These are phyloP conservation scores for Cenchrus fungigraminus DNA, from an alignment of 176 grass and related monocot species.

Conservation along the genomic window DNA sequence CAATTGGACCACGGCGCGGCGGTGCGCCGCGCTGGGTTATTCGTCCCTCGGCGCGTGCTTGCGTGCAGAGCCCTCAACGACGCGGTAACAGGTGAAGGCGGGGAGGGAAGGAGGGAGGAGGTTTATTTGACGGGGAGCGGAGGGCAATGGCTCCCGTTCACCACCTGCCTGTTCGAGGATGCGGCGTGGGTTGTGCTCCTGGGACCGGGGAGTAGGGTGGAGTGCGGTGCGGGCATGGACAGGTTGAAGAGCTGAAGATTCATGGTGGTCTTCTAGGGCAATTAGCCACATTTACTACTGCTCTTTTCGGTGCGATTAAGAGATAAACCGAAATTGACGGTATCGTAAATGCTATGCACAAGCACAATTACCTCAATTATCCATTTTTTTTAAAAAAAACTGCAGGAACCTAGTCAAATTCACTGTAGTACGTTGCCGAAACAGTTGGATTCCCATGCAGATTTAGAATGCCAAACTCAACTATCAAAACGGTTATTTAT, in stretches of 20 bases:
- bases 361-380: neutral
- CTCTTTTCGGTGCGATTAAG: neutral
- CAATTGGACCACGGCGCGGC: neutral
- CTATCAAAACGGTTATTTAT: too few species aligned
- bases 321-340: neutral
- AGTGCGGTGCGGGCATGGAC: too few species aligned
- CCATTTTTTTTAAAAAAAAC: neutral
- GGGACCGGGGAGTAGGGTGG: too few species aligned
- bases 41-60: neutral
- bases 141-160: slow-evolving; percentile 23
- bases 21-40: slow-evolving; percentile 1
- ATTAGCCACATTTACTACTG: neutral
- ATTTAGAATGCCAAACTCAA: neutral
- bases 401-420: neutral
- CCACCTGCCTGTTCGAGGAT: slow-evolving; percentile 22
- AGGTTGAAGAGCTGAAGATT: neutral
- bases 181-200: slow-evolving; percentile 20
- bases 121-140: slow-evolving; percentile 18
- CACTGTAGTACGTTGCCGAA: neutral
- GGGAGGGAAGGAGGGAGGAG: neutral
- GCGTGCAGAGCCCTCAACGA: slow-evolving; percentile 47
- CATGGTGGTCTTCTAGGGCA: neutral
- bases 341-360: neutral
- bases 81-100: neutral
- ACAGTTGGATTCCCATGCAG: neutral